Conservation (phyloP, 78 protist genomes). For the Isochrysis galbana region DNA sequence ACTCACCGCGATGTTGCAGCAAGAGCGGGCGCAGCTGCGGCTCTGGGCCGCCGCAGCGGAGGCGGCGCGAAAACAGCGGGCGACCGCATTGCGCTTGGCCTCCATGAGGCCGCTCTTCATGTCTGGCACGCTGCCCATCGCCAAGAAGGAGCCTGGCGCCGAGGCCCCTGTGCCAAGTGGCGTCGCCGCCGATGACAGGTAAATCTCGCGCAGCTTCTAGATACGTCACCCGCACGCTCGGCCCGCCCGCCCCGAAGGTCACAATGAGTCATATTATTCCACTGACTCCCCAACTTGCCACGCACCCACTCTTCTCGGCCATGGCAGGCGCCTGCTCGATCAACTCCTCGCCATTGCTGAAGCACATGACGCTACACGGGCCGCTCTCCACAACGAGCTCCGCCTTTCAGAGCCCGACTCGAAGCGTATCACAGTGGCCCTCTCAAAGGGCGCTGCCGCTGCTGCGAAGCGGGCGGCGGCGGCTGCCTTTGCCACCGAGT, state of each 20-base stretch:
- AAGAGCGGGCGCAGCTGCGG: too few relatives aligned
- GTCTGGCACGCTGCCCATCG: not conserved
- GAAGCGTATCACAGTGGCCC: not conserved
- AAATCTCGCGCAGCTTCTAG: not conserved
- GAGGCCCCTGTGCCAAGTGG: too few relatives aligned
- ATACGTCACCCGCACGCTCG: not conserved
- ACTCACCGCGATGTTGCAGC: too few relatives aligned
- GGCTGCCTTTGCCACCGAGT: too few relatives aligned
- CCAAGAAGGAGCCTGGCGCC: not conserved
- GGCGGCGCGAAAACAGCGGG: not conserved
- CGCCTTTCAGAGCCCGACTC: not conserved
- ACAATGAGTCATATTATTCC: too few relatives aligned
- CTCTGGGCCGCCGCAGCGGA: not conserved
- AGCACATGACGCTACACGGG: not conserved
- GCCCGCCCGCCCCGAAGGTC: not conserved
- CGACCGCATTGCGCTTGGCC: not conserved
- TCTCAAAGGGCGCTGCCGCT: too few relatives aligned
- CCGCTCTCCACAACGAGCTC: not conserved
- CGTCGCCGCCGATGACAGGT: too few relatives aligned
- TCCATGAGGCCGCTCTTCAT: not conserved
- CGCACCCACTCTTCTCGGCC: too few relatives aligned
- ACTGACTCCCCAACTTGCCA: too few relatives aligned
- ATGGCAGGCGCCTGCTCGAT: not conserved
- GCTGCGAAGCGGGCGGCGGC: too few relatives aligned
- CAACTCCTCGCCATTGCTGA: not conserved